Conservation (phyloP, 1,139 yeast species). For the Pichia sp. region DNA sequence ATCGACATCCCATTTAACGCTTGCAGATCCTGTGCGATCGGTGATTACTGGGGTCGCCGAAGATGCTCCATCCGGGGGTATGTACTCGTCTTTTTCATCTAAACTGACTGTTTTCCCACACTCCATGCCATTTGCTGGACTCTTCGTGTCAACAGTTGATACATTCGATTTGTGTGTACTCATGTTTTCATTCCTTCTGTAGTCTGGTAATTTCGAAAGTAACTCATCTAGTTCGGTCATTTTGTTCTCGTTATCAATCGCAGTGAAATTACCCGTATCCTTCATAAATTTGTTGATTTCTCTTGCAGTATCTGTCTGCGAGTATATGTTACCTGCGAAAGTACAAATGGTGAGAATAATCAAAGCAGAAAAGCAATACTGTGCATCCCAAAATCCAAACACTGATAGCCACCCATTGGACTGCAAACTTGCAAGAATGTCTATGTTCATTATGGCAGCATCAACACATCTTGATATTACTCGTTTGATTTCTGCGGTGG, state of each 20-base stretch:
- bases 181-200: background rate
- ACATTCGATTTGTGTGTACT: too few relatives aligned
- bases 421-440: slow-evolving; percentile 31
- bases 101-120: too few relatives aligned
- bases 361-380: slow-evolving; percentile 35
- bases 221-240: slow-evolving; percentile 23
- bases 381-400: slow-evolving; percentile 44
- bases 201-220: slow-evolving; percentile 6
- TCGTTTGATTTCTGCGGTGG: slow-evolving; percentile 26
- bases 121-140: background rate
- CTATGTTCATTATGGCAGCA: slow-evolving; percentile 34
- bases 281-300: slow-evolving; percentile 33
- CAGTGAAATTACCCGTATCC: slow-evolving; percentile 35
- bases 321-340: slow-evolving; percentile 27
- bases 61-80: too few relatives aligned
- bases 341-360: slow-evolving; percentile 31
- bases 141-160: too few relatives aligned
- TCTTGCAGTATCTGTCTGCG: slow-evolving; percentile 30
- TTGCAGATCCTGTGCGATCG: too few relatives aligned
- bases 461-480: slow-evolving; percentile 33
- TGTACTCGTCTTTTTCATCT: too few relatives aligned
- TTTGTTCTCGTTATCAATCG: slow-evolving; percentile 28
- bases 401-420: slow-evolving; percentile 31
- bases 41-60: too few relatives aligned
- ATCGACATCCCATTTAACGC: too few relatives aligned